phyloP scores from a whole-genome alignment of 805 yeast species.

The Yamadazyma phyllophila region DNA sequence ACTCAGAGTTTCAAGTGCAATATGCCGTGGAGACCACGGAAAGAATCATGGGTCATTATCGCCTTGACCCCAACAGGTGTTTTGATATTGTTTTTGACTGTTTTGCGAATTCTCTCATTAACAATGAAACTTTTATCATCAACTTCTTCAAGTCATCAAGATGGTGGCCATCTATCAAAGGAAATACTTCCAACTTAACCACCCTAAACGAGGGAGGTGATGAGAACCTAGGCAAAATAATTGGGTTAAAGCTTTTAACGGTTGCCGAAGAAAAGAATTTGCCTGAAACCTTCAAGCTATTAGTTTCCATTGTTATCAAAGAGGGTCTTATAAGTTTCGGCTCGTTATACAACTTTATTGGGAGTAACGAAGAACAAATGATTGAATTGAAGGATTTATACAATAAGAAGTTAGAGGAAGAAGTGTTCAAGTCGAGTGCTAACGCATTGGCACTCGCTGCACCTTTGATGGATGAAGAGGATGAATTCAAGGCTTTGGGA shows the following conservation, averaged over 20 bases:
- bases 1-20: constrained; percentile 40
- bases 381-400: constrained; percentile 41
- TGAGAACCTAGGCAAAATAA: constrained; percentile 49
- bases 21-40: constrained; percentile 49
- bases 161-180: constrained; percentile 61
- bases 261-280: constrained; percentile 25
- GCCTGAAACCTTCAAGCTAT: constrained; percentile 43
- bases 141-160: constrained; percentile 50
- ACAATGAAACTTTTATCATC: constrained; percentile 47
- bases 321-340: constrained; percentile 66
- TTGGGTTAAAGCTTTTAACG: constrained; percentile 45
- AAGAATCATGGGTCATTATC: constrained; percentile 68
- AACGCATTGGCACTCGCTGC: constrained; percentile 88
- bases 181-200: constrained; percentile 32
- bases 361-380: constrained; percentile 53
- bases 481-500: not conserved
- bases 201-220: constrained; percentile 51
- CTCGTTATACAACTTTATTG: constrained; percentile 53
- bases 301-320: constrained; percentile 58
- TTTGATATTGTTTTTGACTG: constrained; percentile 62
- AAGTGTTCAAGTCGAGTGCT: constrained; percentile 59
- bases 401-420: constrained; percentile 48
- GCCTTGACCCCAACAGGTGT: constrained; percentile 68
- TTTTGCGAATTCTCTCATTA: constrained; percentile 42
- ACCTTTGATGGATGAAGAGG: constrained; percentile 67